Evolutionary conservation across 2,329 filamentous ascomycete species (phyloP).

Genomic region (Aspergillus fumigatus): DNA sequence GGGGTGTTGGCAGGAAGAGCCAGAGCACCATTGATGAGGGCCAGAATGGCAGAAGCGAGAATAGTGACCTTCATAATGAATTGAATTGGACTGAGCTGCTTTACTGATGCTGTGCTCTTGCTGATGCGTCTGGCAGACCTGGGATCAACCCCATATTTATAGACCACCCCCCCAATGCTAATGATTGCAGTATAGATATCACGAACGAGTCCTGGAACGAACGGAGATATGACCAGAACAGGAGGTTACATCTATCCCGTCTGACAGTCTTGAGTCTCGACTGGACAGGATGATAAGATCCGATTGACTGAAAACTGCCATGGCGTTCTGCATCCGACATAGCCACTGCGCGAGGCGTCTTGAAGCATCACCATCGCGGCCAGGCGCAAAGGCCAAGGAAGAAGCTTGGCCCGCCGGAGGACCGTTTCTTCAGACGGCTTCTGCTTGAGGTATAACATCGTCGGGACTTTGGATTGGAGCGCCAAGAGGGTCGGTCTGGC

Average conservation of each 20-base stretch:
- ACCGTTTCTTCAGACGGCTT: conserved; percentile 2
- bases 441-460: neutral
- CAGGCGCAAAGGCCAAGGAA: neutral
- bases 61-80: conserved; percentile 19
- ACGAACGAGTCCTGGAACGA: too few relatives aligned
- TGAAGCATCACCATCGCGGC: neutral
- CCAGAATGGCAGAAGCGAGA: conserved; percentile 19
- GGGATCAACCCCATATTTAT: neutral
- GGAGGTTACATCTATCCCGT: conserved; percentile 12
- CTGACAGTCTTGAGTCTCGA: neutral
- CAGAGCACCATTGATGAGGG: conserved; percentile 14
- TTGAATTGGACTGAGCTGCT: neutral
- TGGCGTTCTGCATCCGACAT: too few relatives aligned
- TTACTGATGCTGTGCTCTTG: neutral
- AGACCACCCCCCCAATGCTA: neutral
- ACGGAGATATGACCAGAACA: conserved; percentile 4
- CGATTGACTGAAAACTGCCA: neutral
- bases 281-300: neutral
- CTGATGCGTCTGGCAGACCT: neutral
- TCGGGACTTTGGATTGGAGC: too few relatives aligned
- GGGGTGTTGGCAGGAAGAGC: conserved; percentile 16
- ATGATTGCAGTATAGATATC: too few relatives aligned
- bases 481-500: too few relatives aligned
- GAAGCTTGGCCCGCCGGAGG: conserved; percentile 22
- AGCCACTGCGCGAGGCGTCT: neutral